A percentile compares a stretch with the other conserved stretches of the same genome.
Conservation (phyloP, 2,329 filamentous ascomycete species). For the Mollisia scopiformis region DNA sequence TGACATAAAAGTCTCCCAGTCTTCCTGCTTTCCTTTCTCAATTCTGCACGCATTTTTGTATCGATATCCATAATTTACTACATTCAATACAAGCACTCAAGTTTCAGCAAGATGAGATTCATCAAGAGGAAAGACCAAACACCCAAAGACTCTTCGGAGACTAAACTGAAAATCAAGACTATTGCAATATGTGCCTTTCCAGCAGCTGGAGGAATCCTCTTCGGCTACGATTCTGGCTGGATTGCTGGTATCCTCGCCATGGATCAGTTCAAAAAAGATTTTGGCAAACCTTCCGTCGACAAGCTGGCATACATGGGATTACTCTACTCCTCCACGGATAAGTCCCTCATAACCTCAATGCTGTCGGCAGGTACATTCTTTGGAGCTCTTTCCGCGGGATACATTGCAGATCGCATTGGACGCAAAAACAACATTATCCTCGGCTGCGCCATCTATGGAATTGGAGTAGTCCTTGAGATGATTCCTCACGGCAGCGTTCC, state of each 20-base stretch:
- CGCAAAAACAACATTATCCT: slow-evolving; percentile 25
- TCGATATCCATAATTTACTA: background rate
- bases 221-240: slow-evolving; percentile 75
- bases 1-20: background rate
- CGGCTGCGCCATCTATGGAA: slow-evolving; percentile 23
- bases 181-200: background rate
- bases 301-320: background rate
- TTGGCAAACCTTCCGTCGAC: background rate
- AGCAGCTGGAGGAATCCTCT: background rate
- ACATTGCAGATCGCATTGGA: slow-evolving; percentile 43
- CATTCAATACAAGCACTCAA: background rate
- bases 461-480: slow-evolving; percentile 26
- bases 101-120: too few species aligned
- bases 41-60: background rate
- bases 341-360: slow-evolving; percentile 68
- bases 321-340: slow-evolving; percentile 30
- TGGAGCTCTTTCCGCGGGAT: slow-evolving; percentile 47
- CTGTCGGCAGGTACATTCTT: slow-evolving; percentile 81
- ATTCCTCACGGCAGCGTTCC: slow-evolving; percentile 43
- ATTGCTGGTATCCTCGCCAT: slow-evolving; percentile 66
- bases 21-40: background rate
- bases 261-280: slow-evolving; percentile 40
- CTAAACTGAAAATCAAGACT: background rate
- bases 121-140: background rate
- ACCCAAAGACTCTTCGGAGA: background rate